Evolutionary conservation across 441 rosid species (phyloP), one percentile per base, ranked within the genome.

Genomic region (Euphorbia schlechtendalii): DNA sequence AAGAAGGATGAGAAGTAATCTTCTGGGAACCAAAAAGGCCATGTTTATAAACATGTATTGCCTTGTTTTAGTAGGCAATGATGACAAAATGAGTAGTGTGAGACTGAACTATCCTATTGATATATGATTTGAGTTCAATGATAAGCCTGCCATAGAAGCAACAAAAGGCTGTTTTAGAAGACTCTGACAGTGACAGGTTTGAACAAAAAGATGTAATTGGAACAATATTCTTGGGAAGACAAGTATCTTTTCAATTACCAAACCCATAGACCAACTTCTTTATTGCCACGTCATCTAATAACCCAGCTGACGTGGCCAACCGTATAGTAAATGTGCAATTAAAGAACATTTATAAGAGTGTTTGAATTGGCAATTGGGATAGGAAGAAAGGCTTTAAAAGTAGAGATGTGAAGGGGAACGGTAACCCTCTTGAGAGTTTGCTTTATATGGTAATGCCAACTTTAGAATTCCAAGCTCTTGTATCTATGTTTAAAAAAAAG

Each of bases 131-230:
- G 13, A 40, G 34, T 2, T 79, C 81, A 71, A 83, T 71, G 77
- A 80, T 80, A 65, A 80, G 81, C 81, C 68, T 81, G 79, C 56
- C 73, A 75, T 53, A n/a, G 80, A 82, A 78, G 86, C 81, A 81
- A 73, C 56, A 36, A 32, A 61, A 81, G 88, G 86, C 77, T 78
- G 83, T 70, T 65, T 77, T 76, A 76, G 86, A 86, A 85, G 84
- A 83, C 76, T 74, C 88, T 81, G 88, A 80, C 95, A 86, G 80
- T 80, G 88, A 80, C 95, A 86, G 80, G 88, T 92, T 89, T 86
- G 96, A 92, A 89, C 86, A 80, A 75, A 88, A 86, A 83, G 88
- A 69, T 74, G 63, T 45, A 69, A 78, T 80, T 81, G 85, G 80
- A 82, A 81, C 85, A 74, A 67, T 66, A 25, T 82, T 86, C 77